These are phyloP conservation scores for Sporothrix protearum DNA, from an alignment of 2,329 filamentous ascomycete genomes.

Conservation along the genomic window DNA sequence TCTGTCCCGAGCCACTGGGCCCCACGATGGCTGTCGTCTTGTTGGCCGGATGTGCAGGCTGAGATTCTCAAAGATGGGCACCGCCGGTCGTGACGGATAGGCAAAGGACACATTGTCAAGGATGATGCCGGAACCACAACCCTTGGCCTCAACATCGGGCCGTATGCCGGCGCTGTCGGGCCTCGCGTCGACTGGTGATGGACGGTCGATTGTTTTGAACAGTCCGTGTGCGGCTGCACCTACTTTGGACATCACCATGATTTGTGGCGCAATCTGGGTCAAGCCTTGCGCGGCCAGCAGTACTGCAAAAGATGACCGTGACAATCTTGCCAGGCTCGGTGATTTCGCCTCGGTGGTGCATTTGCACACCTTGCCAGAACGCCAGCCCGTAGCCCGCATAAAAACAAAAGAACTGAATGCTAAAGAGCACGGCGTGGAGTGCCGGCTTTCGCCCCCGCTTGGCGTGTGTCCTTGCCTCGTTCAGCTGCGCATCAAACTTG, in stretches of 20 bases:
- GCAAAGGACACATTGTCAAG: conserved; percentile 64
- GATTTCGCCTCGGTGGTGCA: conserved; percentile 46
- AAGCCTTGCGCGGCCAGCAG: conserved; percentile 51
- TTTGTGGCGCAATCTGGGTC: conserved; percentile 82
- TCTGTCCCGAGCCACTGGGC: conserved; percentile 78
- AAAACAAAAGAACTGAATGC: conserved; percentile 47
- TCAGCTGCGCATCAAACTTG: conserved; percentile 44
- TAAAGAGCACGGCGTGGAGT: conserved; percentile 44
- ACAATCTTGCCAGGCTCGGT: conserved; percentile 39
- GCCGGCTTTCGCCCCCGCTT: conserved; percentile 42
- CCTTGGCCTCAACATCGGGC: conserved; percentile 40
- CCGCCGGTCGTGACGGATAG: conserved; percentile 53
- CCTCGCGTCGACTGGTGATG: conserved; percentile 53
- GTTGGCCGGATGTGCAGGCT: conserved; percentile 58
- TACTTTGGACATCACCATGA: conserved; percentile 87
- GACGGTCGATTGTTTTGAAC: conserved; percentile 74
- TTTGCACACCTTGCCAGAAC: conserved; percentile 51
- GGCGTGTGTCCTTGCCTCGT: conserved; percentile 39
- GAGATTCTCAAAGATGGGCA: conserved; percentile 48
- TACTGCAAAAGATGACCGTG: conserved; percentile 33
- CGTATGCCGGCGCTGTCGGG: conserved; percentile 39
- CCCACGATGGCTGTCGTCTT: conserved; percentile 77
- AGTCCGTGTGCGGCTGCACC: not conserved
- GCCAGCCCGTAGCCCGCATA: conserved; percentile 47
- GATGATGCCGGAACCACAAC: conserved; percentile 52